phyloP scores from a whole-genome alignment of 768 basidiomycete species.

The Lactifluus hygrophoroides region DNA sequence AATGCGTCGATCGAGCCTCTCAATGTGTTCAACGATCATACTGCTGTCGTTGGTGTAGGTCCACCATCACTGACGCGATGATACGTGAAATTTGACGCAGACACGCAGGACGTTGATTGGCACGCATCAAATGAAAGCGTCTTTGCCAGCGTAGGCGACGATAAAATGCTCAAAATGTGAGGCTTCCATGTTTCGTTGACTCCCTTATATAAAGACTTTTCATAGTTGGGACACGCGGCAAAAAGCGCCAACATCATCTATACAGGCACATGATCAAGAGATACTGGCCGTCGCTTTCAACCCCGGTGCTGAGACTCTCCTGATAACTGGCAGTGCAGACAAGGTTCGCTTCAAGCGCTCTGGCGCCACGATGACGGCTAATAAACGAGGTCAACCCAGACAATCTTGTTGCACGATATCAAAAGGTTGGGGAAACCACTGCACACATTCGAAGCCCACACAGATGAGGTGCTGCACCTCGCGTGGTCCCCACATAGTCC shows the following conservation, averaged over 20 bases:
- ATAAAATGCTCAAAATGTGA: conserved; percentile 88
- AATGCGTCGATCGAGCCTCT: conserved; percentile 79
- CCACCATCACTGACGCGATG: neutral
- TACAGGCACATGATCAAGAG: conserved; percentile 86
- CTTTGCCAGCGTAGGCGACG: conserved; percentile 94
- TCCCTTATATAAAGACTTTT: conserved; percentile 6
- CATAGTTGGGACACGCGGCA: conserved; percentile 88
- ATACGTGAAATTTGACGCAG: neutral
- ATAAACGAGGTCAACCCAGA: conserved; percentile 38
- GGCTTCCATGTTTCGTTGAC: conserved; percentile 25
- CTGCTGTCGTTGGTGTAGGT: conserved; percentile 84
- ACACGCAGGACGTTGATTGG: conserved; percentile 89
- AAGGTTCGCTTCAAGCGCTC: conserved; percentile 46
- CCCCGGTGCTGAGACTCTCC: conserved; percentile 65
- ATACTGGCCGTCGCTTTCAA: conserved; percentile 89
- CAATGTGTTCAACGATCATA: conserved; percentile 78
- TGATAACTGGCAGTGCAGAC: conserved; percentile 90
- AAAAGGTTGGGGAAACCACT: conserved; percentile 65
- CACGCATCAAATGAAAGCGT: conserved; percentile 71
- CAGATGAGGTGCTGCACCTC: conserved; percentile 89
- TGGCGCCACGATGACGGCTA: neutral
- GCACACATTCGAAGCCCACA: conserved; percentile 89
- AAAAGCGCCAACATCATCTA: conserved; percentile 52
- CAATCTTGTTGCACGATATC: conserved; percentile 80
- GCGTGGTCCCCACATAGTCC: conserved; percentile 93